phyloP scores from a whole-genome alignment of 2,329 filamentous ascomycete species.

The Cladophialophora yegresii region DNA sequence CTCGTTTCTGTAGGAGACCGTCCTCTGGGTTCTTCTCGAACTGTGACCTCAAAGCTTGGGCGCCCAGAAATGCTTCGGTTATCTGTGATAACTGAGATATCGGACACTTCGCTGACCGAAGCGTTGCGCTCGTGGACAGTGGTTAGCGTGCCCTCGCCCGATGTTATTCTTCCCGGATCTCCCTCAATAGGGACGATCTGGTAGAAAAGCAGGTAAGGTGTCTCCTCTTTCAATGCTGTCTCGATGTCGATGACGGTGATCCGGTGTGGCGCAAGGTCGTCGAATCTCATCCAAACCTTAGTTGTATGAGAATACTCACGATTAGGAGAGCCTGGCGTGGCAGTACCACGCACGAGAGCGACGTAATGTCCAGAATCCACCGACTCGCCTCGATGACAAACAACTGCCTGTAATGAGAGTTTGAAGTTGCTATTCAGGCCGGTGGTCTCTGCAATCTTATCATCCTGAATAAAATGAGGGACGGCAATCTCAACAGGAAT shows the following conservation, averaged over 20 bases:
- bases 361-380: constrained; percentile 91
- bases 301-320: constrained; percentile 58
- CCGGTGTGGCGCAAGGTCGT: constrained; percentile 75
- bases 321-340: constrained; percentile 41
- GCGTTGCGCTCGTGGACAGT: constrained; percentile 32
- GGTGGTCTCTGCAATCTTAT: constrained; percentile 66
- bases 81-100: constrained; percentile 20
- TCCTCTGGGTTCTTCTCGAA: constrained; percentile 36
- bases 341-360: constrained; percentile 75
- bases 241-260: constrained; percentile 78
- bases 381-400: constrained; percentile 86
- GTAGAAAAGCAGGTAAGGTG: constrained; percentile 93
- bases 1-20: constrained; percentile 33
- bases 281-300: constrained; percentile 85
- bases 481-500: constrained; percentile 82
- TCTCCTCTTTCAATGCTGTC: constrained; percentile 76
- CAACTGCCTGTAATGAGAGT: constrained; percentile 82
- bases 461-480: constrained; percentile 86
- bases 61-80: constrained; percentile 36
- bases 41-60: constrained; percentile 46
- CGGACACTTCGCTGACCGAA: constrained; percentile 29
- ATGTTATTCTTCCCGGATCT: constrained; percentile 48
- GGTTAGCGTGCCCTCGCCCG: constrained; percentile 41
- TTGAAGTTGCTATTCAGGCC: constrained; percentile 86
- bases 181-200: constrained; percentile 87